Conservation (phyloP, 2,329 filamentous ascomycete species). For the Aspergillus brasiliensis region DNA sequence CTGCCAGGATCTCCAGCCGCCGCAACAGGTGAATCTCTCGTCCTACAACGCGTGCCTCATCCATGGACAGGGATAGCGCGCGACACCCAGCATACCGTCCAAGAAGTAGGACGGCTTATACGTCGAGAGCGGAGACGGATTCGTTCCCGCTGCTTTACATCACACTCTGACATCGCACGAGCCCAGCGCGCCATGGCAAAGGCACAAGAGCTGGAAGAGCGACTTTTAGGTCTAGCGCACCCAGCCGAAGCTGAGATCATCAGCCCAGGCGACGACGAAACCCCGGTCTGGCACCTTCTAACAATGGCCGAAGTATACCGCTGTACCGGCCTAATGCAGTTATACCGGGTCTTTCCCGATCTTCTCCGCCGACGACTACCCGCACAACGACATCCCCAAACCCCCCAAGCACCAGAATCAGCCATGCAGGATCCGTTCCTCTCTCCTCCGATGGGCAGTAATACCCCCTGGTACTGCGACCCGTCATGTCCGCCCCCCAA, state of each 20-base stretch:
- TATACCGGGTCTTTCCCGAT: conserved; percentile 58
- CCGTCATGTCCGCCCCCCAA: conserved; percentile 12
- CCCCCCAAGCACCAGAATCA: not conserved
- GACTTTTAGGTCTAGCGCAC: conserved; percentile 50
- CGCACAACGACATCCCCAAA: conserved; percentile 9
- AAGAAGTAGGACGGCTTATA: conserved; percentile 50
- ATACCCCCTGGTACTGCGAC: conserved; percentile 20
- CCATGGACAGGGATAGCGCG: conserved; percentile 45
- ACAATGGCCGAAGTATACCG: conserved; percentile 57
- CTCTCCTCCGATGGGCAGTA: conserved; percentile 28
- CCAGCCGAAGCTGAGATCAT: conserved; percentile 51
- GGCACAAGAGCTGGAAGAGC: conserved; percentile 48
- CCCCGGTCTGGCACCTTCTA: conserved; percentile 56
- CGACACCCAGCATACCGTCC: conserved; percentile 39
- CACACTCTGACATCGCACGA: conserved; percentile 35
- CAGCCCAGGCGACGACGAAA: conserved; percentile 55
- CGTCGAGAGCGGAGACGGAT: conserved; percentile 40
- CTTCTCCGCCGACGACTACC: conserved; percentile 49
- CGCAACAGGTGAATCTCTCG: conserved; percentile 29
- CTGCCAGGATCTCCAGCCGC: conserved; percentile 24
- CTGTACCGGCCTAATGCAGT: conserved; percentile 55
- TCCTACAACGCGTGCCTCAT: conserved; percentile 40
- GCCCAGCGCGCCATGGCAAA: conserved; percentile 39
- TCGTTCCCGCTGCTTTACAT: conserved; percentile 40
- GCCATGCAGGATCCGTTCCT: conserved; percentile 22